Evolutionary conservation across 208 protist genomes (phyloP).

Genomic region (Leishmania gerbilli): DNA sequence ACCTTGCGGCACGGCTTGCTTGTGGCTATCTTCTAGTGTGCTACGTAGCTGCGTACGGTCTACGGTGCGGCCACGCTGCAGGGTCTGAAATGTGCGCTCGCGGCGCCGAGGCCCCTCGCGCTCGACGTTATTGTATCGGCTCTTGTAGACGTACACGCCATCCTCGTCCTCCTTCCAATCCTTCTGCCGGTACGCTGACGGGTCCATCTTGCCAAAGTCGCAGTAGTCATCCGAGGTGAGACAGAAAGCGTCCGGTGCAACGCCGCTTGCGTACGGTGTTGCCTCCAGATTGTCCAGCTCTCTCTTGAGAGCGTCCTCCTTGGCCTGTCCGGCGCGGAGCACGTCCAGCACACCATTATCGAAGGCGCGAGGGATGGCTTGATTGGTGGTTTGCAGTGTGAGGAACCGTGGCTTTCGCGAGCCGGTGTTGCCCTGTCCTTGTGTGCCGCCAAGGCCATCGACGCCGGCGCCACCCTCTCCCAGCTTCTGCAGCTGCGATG

Average conservation of each 20-base stretch:
- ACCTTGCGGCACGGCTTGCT: constrained; percentile 52
- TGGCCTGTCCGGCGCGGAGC: constrained; percentile 48
- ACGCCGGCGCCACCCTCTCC: constrained; percentile 5
- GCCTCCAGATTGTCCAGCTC: constrained; percentile 49
- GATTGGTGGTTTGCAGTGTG: constrained; percentile 57
- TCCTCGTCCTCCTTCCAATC: constrained; percentile 35
- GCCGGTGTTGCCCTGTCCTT: background rate
- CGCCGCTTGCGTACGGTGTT: constrained; percentile 42
- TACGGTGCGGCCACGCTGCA: constrained; percentile 57
- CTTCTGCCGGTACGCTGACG: constrained; percentile 69
- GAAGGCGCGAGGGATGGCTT: constrained; percentile 66
- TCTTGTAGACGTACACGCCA: constrained; percentile 73
- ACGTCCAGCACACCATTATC: constrained; percentile 64
- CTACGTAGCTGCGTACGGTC: constrained; percentile 51
- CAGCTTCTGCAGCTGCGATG: constrained; percentile 59
- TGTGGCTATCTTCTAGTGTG: constrained; percentile 48
- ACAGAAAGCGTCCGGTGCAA: constrained; percentile 60
- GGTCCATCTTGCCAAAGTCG: constrained; percentile 77
- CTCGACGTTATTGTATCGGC: constrained; percentile 88
- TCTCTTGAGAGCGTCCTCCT: constrained; percentile 39
- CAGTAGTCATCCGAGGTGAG: constrained; percentile 90
- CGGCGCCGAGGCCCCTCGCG: constrained; percentile 74
- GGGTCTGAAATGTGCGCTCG: constrained; percentile 45
- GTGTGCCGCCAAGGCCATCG: constrained; percentile 6
- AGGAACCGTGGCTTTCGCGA: constrained; percentile 69